These are phyloP conservation scores for Colletotrichum sp. DNA, from an alignment of 2,329 filamentous ascomycete genomes.

Conservation along the genomic window DNA sequence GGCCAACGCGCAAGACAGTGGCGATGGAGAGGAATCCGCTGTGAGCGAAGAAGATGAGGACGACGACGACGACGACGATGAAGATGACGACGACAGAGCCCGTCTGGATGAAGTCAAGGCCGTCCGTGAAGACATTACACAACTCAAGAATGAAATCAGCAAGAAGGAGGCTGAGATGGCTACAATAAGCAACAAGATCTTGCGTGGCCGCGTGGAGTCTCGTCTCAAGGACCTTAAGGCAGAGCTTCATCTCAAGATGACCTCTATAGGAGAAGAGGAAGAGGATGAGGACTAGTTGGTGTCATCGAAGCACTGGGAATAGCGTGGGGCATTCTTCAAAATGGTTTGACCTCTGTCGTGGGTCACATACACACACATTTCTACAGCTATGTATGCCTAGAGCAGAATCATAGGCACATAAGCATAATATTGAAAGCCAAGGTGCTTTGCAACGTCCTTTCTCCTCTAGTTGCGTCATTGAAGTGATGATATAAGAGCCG, in stretches of 20 bases:
- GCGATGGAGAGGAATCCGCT: conserved; percentile 50
- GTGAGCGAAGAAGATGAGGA: conserved; percentile 54
- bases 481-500: conserved; percentile 10
- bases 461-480: background rate
- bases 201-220: conserved; percentile 54
- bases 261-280: conserved; percentile 40
- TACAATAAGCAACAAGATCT: conserved; percentile 49
- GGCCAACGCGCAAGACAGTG: conserved; percentile 46
- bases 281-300: conserved; percentile 15
- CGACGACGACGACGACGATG: conserved; percentile 58
- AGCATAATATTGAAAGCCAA: background rate
- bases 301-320: background rate
- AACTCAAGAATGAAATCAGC: conserved; percentile 56
- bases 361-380: background rate
- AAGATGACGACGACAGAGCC: conserved; percentile 58
- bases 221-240: conserved; percentile 54
- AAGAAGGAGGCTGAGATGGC: conserved; percentile 49
- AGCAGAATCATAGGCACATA: background rate
- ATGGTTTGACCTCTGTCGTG: background rate
- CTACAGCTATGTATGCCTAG: background rate
- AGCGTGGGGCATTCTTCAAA: background rate
- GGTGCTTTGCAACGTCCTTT: background rate
- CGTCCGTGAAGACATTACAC: conserved; percentile 59
- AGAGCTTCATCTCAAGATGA: conserved; percentile 50
- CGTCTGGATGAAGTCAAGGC: conserved; percentile 57